Evolutionary conservation across 2,329 filamentous ascomycete genomes (phyloP).

Genomic region (Microdochium paspali): DNA sequence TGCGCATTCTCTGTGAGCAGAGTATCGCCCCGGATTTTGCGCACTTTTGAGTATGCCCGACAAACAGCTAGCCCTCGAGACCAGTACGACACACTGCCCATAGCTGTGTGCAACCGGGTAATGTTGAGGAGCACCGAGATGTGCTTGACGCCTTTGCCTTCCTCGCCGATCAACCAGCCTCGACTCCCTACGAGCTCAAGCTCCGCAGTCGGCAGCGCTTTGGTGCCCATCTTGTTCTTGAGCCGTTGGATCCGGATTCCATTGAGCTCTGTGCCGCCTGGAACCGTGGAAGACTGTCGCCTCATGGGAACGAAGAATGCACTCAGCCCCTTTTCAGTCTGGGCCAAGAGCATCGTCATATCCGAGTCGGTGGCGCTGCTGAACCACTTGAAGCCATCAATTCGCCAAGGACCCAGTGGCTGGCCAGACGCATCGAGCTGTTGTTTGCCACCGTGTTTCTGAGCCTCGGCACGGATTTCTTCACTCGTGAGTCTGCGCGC

Average conservation of each 20-base stretch:
- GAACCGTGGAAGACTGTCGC: constrained; percentile 3
- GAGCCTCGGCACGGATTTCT: constrained; percentile 11
- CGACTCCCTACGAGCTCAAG: constrained; percentile 42
- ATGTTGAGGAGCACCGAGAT: constrained; percentile 53
- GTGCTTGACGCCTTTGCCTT: constrained; percentile 48
- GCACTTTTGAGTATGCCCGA: constrained; percentile 36
- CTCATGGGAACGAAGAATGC: constrained; percentile 46
- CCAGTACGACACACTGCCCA: constrained; percentile 28
- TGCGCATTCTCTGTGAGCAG: constrained; percentile 30
- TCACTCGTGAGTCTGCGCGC: constrained; percentile 17
- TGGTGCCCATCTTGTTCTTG: constrained; percentile 55
- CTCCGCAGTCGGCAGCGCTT: constrained; percentile 51
- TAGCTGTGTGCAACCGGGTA: constrained; percentile 36
- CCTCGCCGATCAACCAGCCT: constrained; percentile 43
- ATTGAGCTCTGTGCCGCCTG: constrained; percentile 33
- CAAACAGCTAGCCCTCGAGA: constrained; percentile 35
- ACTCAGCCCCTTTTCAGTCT: constrained; percentile 35
- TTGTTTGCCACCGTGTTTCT: constrained; percentile 5
- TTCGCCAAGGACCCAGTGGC: constrained; percentile 26
- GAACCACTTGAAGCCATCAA: constrained; percentile 57
- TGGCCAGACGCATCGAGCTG: constrained; percentile 2
- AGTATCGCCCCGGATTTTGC: constrained; percentile 28
- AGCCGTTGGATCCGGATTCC: constrained; percentile 48
- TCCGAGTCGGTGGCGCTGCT: constrained; percentile 51
- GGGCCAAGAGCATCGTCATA: constrained; percentile 46